Conservation (phyloP, 2,329 filamentous ascomycete genomes). For the Neofusicoccum cordaticola region DNA sequence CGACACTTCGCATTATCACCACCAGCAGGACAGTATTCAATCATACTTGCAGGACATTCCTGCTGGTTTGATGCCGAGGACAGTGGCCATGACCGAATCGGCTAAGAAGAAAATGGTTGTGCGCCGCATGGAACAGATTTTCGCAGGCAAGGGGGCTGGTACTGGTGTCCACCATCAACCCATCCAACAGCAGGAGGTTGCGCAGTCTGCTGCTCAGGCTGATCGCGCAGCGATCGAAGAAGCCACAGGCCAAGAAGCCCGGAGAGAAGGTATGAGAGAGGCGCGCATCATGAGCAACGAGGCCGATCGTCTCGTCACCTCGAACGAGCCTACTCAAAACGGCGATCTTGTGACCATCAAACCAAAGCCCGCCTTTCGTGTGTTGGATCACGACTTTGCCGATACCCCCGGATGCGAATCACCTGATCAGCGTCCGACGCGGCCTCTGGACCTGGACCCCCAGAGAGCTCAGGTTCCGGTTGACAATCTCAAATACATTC, state of each 20-base stretch:
- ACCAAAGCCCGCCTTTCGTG: background rate
- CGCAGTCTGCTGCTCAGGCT: slow-evolving; percentile 51
- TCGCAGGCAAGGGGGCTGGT: slow-evolving; percentile 64
- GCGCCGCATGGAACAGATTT: slow-evolving; percentile 73
- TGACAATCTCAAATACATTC: slow-evolving; percentile 78
- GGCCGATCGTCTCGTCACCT: background rate
- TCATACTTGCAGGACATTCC: slow-evolving; percentile 72
- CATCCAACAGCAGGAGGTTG: slow-evolving; percentile 57
- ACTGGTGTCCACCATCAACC: slow-evolving; percentile 46
- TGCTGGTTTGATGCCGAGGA: slow-evolving; percentile 62
- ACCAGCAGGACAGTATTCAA: slow-evolving; percentile 56
- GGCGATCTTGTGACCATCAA: background rate
- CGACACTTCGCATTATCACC: background rate
- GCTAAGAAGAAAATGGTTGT: slow-evolving; percentile 77
- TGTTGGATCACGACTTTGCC: background rate
- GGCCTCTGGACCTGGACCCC: slow-evolving; percentile 73
- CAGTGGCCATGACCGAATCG: slow-evolving; percentile 63
- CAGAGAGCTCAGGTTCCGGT: slow-evolving; percentile 70
- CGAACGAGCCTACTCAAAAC: background rate
- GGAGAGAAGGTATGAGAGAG: slow-evolving; percentile 44
- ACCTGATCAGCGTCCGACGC: slow-evolving; percentile 72
- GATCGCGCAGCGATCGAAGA: slow-evolving; percentile 40
- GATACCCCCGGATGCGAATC: slow-evolving; percentile 23
- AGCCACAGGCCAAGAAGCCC: slow-evolving; percentile 34
- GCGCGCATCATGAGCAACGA: slow-evolving; percentile 42